Percentiles rank a stretch among this genome's conserved stretches.
These are phyloP conservation scores for Umbelopsis sp. DNA, from an alignment of 192 early-diverging fungal genomes.

Conservation along the genomic window DNA sequence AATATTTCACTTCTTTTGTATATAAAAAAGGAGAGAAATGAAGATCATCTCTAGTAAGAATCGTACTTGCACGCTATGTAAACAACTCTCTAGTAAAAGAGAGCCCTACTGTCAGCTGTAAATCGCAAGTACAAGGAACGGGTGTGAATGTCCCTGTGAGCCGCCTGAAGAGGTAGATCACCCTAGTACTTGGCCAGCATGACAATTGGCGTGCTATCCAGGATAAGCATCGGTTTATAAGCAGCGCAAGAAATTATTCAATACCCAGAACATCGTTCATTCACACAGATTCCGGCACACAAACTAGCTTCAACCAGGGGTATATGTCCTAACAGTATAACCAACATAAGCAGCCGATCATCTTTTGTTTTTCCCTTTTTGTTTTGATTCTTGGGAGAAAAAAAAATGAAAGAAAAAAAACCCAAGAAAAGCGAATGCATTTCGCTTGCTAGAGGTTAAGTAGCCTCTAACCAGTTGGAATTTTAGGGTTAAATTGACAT, in stretches of 20 bases:
- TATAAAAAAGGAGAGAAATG: background rate
- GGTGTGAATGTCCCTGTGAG: constrained; percentile 3
- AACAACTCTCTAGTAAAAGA: background rate
- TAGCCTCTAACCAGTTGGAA: background rate
- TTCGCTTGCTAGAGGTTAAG: background rate
- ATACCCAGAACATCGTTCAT: background rate
- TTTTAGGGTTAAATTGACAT: background rate
- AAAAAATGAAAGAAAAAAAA: constrained; percentile 18
- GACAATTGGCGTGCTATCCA: background rate
- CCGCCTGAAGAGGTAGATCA: constrained; percentile 4
- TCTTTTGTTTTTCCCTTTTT: constrained; percentile 20
- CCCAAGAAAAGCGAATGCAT: constrained; percentile 1
- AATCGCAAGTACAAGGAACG: background rate
- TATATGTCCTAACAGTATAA: background rate
- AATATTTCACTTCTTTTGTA: background rate
- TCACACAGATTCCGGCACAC: background rate
- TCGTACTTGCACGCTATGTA: background rate
- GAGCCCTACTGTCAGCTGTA: background rate
- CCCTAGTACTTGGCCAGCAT: background rate
- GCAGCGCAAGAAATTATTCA: background rate
- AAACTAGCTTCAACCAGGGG: constrained; percentile 1
- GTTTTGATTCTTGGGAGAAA: constrained; percentile 16
- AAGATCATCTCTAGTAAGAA: background rate
- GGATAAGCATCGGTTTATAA: background rate
- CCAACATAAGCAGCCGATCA: background rate